Base-by-base conservation (phyloP, 257 asterid genomes). In the Gentiana straminea region DNA sequence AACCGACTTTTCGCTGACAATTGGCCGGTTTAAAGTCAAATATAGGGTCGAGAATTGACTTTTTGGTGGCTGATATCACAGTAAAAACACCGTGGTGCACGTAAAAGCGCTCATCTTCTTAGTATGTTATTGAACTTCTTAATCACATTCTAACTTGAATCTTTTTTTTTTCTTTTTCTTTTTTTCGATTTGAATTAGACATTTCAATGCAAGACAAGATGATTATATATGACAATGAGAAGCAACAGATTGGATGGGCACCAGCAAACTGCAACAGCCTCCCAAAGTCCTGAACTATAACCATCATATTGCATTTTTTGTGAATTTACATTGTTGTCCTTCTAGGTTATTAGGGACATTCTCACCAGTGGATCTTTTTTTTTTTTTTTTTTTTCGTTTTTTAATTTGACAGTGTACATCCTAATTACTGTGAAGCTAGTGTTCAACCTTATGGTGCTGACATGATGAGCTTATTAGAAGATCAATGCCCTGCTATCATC, bases 181-280 rank as follows among this genome's bases (percentile, higher is more conserved):
- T 53, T n/a, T 11, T 15, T 7, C 47, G 37, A 49, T 11, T 67
- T 48, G 50, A 34, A 4, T 33, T 77, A 92, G 97, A 92, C 73
- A 72, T 83, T 15, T 92, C 89, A n/a, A 60, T 92, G 58, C 84
- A 70, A 68, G 93, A 92, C 64, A 92, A 88, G 75, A 70, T 92
- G 61, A 94, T 92, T 81, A 75, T 92, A 51, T 92, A 85, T 38
- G 89, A 92, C 57, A 83, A 88, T 35, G 95, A 92, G 77, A 81
- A 65, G 15, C 83, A 64, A 51, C 77, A 46, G 55, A 71, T 88
- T 8, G 98, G 97, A 64, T 92, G 97, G 97, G 72, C 52, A 52
- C 52, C 71, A 33, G 73, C 72, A 41, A 77, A 74, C 70, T 77
- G 83, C 64, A 53, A 70, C 65, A 68, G 64, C 58, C 78, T 74